Base-by-base conservation (phyloP, 495 filamentous ascomycete genomes). In the Chaetomium cochliodes region DNA sequence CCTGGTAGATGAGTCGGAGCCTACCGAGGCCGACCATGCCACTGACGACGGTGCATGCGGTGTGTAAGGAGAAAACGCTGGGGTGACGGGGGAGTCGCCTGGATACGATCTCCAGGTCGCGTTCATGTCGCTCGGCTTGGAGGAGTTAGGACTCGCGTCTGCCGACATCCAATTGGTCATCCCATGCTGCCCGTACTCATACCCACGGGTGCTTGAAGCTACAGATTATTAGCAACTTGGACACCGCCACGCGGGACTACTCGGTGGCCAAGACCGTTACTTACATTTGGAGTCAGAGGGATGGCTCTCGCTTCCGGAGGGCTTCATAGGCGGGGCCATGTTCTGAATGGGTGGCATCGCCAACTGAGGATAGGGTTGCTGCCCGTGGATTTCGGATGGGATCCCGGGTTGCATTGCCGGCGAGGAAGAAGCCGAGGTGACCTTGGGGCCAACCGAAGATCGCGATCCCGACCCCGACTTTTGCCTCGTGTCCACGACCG, bases 351-450 rank as follows among this genome's bases (percentile, higher is more conserved):
- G 73, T n/a, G 81, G 74, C 74, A 84, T 80, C 30, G 77, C 73
- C 57, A 83, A 67, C 25, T 78, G 75, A 39, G 80, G 77, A 65
- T 81, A 84, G 28, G 74, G 66, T 26, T 76, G 70, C 28, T 74
- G 78, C 11, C 73, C 63, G 60, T 78, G 80, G 33, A 80, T 72
- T 37, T 83, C 81, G 39, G 75, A 73, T 0, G 76, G 71, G 46
- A 79, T 74, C 22, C 79, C 75, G 5, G 75, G 74, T 50, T 79
- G 72, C 61, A 81, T 77, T n/a, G 78, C 74, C 25, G 83, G 80
- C 52, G 83, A 82, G 15, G 81, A 80, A 42, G 82, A 79, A 39
- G 77, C 74, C 15, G 82, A 83, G n/a, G 74, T 67, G 60, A 76
- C 69, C 67, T 75, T 76, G 55, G 77, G 70, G 8, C 77, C 77